A percentile compares a stretch with the other conserved stretches of the same genome.
Conservation (phyloP, 352 stramenopile genomes). For the Globisporangium barbulae region DNA sequence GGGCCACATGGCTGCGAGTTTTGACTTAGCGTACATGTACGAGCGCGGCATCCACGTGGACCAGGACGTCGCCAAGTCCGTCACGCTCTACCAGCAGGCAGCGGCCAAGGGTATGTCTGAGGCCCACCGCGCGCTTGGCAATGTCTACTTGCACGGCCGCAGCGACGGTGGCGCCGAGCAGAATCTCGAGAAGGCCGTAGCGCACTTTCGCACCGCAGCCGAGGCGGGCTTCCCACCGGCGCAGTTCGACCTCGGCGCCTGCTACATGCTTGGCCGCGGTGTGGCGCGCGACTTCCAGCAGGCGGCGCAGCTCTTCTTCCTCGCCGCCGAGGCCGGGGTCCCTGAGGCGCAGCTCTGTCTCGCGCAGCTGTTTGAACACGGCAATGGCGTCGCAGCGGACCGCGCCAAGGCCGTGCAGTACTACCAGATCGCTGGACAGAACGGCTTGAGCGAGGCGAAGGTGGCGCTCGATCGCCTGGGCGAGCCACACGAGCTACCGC, state of each 20-base stretch:
- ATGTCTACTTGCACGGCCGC: constrained; percentile 42
- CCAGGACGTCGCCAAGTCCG: constrained; percentile 48
- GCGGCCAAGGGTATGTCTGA: constrained; percentile 66
- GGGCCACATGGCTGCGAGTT: constrained; percentile 70
- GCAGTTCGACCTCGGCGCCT: constrained; percentile 81
- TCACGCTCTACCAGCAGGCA: constrained; percentile 56
- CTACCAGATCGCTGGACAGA: constrained; percentile 63
- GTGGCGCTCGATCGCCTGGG: constrained; percentile 51
- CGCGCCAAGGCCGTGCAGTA: constrained; percentile 68
- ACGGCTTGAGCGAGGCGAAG: constrained; percentile 48
- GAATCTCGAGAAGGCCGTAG: constrained; percentile 33
- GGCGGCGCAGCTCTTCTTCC: constrained; percentile 68
- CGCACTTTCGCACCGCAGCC: constrained; percentile 60
- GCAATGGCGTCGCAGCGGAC: constrained; percentile 44
- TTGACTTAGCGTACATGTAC: constrained; percentile 77
- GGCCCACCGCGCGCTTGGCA: constrained; percentile 59
- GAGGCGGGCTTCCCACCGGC: constrained; percentile 53
- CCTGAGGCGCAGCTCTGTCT: constrained; percentile 73
- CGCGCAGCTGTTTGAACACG: constrained; percentile 70
- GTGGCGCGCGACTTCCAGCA: constrained; percentile 45
- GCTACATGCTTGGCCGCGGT: constrained; percentile 72
- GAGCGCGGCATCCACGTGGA: constrained; percentile 61
- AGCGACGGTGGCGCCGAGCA: constrained; percentile 19
- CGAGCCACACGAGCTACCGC: constrained; percentile 29
- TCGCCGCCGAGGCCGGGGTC: constrained; percentile 60